Percentiles rank a stretch among this genome's conserved stretches.
These are phyloP conservation scores for Verbena officinalis DNA, from an alignment of 257 asterid species.

Conservation along the genomic window DNA sequence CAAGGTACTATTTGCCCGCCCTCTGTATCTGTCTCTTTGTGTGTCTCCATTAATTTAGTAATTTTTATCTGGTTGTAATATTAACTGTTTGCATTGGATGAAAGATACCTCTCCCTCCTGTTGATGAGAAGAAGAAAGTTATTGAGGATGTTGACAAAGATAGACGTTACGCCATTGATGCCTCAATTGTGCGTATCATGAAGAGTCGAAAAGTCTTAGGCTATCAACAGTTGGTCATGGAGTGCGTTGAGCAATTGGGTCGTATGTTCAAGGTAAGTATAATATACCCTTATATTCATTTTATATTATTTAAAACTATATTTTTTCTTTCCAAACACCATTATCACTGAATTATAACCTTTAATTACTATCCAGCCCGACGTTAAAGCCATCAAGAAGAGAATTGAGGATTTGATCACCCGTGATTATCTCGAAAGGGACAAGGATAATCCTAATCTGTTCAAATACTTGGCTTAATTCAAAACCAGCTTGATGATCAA, in stretches of 20 bases:
- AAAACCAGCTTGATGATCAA: neutral
- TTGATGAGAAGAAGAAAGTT: slow-evolving; percentile 66
- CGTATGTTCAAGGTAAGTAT: slow-evolving; percentile 75
- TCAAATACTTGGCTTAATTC: slow-evolving; percentile 62
- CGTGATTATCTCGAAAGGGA: slow-evolving; percentile 75
- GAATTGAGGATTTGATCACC: slow-evolving; percentile 69
- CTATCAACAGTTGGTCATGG: slow-evolving; percentile 65
- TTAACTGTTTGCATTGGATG: slow-evolving; percentile 21
- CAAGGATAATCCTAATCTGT: slow-evolving; percentile 60
- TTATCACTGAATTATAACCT: slow-evolving; percentile 1
- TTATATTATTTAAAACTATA: neutral
- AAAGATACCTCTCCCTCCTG: slow-evolving; percentile 68
- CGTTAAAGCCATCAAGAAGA: slow-evolving; percentile 67
- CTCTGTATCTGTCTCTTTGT: neutral
- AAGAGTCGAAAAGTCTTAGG: slow-evolving; percentile 66
- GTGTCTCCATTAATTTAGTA: neutral
- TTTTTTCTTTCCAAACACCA: neutral
- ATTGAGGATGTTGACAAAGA: slow-evolving; percentile 71
- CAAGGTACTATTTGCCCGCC: slow-evolving; percentile 42
- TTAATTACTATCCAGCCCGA: slow-evolving; percentile 45
- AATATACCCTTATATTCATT: neutral
- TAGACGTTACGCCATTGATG: slow-evolving; percentile 67
- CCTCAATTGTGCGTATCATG: slow-evolving; percentile 67
- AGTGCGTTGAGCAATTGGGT: slow-evolving; percentile 62
- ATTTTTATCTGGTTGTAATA: neutral